phyloP scores from a whole-genome alignment of 1,284 basidiomycete species.

The Microstroma glucosiphilum region DNA sequence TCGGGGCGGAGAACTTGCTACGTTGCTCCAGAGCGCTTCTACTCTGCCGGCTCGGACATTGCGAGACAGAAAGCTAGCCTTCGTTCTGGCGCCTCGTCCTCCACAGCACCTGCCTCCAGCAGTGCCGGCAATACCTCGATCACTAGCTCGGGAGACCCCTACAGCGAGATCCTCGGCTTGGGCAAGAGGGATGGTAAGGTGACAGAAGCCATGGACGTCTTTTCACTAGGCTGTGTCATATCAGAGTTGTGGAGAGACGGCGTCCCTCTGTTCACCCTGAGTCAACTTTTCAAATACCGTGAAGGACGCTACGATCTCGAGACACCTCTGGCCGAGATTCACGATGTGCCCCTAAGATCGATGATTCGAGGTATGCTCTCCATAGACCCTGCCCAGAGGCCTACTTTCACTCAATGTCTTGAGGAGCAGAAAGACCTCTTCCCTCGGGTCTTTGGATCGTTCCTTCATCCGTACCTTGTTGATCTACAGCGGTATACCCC shows the following conservation, averaged over 20 bases:
- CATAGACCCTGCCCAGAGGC: conserved; percentile 68
- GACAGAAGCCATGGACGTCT: conserved; percentile 96
- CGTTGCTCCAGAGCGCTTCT: conserved; percentile 93
- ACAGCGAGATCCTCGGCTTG: conserved; percentile 33
- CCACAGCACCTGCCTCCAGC: background rate
- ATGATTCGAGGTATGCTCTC: conserved; percentile 79
- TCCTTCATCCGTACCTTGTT: conserved; percentile 80
- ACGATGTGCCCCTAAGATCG: conserved; percentile 70
- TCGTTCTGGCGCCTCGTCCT: conserved; percentile 8
- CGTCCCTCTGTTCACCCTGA: conserved; percentile 83
- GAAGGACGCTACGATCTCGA: conserved; percentile 77
- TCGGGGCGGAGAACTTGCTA: conserved; percentile 89
- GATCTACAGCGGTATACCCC: conserved; percentile 64
- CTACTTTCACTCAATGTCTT: conserved; percentile 76
- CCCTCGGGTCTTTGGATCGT: conserved; percentile 87
- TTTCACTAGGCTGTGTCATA: conserved; percentile 89
- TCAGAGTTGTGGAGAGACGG: conserved; percentile 96
- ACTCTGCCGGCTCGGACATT: conserved; percentile 68
- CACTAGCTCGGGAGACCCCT: conserved; percentile 17
- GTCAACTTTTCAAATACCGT: conserved; percentile 90
- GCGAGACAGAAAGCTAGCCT: conserved; percentile 18
- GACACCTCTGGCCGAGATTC: conserved; percentile 66
- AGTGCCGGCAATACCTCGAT: conserved; percentile 11
- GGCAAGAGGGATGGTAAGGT: conserved; percentile 66
- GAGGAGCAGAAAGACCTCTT: conserved; percentile 70